Evolutionary conservation across 148 eudicot species (phyloP).

Genomic region (Spergularia marina): DNA sequence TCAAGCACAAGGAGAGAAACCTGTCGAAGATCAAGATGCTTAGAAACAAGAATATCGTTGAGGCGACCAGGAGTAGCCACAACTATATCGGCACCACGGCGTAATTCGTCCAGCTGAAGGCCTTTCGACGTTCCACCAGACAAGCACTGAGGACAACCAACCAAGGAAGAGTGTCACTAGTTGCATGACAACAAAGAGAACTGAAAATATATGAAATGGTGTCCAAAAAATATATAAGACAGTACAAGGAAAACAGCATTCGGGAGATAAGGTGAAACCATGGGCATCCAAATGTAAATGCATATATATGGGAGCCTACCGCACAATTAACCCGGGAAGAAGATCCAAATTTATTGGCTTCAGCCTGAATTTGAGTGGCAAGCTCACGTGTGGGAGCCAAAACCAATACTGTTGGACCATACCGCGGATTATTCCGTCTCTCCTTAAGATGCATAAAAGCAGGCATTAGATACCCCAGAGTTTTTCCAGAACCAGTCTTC

Average conservation of each 20-base stretch:
- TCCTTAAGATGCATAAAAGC: slow-evolving; percentile 81
- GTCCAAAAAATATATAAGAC: neutral
- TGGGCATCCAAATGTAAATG: neutral
- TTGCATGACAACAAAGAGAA: neutral
- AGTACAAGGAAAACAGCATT: neutral
- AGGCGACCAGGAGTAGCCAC: slow-evolving; percentile 99
- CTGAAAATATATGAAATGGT: neutral
- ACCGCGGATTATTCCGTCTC: slow-evolving; percentile 63
- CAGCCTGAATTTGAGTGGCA: slow-evolving; percentile 91
- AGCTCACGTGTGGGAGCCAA: slow-evolving; percentile 98
- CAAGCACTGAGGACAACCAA: slow-evolving; percentile 56
- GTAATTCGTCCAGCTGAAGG: slow-evolving; percentile 79
- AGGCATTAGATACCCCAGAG: slow-evolving; percentile 90
- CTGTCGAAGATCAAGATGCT: slow-evolving; percentile 75
- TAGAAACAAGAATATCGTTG: slow-evolving; percentile 93
- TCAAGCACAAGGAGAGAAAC: slow-evolving; percentile 91
- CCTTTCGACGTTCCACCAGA: slow-evolving; percentile 95
- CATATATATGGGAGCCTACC: slow-evolving; percentile 30
- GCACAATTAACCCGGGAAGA: slow-evolving; percentile 84
- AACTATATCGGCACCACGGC: slow-evolving; percentile 87
- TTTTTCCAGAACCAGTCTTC: slow-evolving; percentile 98
- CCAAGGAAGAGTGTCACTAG: slow-evolving; percentile 2
- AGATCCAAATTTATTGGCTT: slow-evolving; percentile 85
- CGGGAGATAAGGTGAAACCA: neutral
- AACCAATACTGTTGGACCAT: slow-evolving; percentile 90